These are phyloP conservation scores for Paecilomyces niveus DNA, from an alignment of 2,329 filamentous ascomycete genomes.

Conservation along the genomic window DNA sequence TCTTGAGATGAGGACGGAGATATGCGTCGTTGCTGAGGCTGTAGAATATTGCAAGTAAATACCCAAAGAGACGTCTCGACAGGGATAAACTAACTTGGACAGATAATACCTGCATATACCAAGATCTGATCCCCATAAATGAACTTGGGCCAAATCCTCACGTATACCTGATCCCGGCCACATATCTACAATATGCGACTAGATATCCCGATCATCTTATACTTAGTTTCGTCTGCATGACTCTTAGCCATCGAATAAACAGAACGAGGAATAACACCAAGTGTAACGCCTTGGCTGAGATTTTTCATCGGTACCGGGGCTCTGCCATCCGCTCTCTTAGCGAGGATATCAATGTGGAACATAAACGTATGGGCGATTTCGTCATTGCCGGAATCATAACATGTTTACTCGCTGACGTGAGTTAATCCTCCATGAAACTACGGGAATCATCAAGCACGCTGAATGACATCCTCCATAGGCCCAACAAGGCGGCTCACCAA, in stretches of 20 bases:
- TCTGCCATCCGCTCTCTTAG: slow-evolving; percentile 24
- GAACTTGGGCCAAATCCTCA: slow-evolving; percentile 18
- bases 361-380: slow-evolving; percentile 15
- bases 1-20: slow-evolving; percentile 7
- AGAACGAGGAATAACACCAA: slow-evolving; percentile 9
- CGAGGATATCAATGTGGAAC: slow-evolving; percentile 14
- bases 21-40: slow-evolving; percentile 15
- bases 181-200: slow-evolving; percentile 9
- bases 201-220: slow-evolving; percentile 20
- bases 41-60: slow-evolving; percentile 23
- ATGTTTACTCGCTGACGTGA: slow-evolving; percentile 26
- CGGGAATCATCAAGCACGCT: background rate
- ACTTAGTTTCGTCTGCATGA: slow-evolving; percentile 24
- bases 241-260: slow-evolving; percentile 28
- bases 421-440: slow-evolving; percentile 4
- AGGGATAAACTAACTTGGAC: background rate
- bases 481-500: slow-evolving; percentile 20
- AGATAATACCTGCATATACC: slow-evolving; percentile 27
- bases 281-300: slow-evolving; percentile 12
- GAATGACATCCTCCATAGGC: slow-evolving; percentile 11
- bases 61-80: background rate
- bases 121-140: slow-evolving; percentile 14
- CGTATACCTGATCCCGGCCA: slow-evolving; percentile 18
- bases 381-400: slow-evolving; percentile 26
- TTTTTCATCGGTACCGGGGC: slow-evolving; percentile 24